phyloP scores from a whole-genome alignment of 495 filamentous ascomycete species.

The Cudoniella acicularis region DNA sequence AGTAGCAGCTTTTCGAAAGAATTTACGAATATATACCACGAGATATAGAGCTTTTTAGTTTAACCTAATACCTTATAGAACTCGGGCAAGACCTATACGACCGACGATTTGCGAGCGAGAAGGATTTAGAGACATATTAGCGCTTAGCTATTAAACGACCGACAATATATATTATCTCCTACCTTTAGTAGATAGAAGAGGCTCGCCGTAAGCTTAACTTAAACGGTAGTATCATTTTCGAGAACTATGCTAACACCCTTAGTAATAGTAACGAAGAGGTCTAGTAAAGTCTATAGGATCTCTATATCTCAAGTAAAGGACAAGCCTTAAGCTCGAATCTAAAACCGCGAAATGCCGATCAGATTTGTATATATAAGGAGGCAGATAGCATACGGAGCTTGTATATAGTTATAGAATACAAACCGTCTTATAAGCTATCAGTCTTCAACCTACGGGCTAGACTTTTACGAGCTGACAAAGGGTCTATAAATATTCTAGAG shows the following conservation, averaged over 20 bases:
- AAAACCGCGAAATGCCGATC: slow-evolving; percentile 13
- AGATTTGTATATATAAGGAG: no score
- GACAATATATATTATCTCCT: slow-evolving; percentile 29
- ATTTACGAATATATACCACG: no score
- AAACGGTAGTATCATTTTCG: no score
- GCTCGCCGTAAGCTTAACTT: slow-evolving; percentile 28
- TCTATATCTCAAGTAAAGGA: slow-evolving; percentile 14
- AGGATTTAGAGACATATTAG: slow-evolving; percentile 33
- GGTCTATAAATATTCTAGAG: no score
- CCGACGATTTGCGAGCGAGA: slow-evolving; percentile 29
- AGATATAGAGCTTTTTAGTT: no score
- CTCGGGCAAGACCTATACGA: slow-evolving; percentile 22
- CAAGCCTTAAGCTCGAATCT: slow-evolving; percentile 17
- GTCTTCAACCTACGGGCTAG: no score
- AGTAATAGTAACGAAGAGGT: slow-evolving; percentile 20
- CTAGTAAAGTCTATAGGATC: slow-evolving; percentile 16
- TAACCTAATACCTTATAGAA: slow-evolving; percentile 23
- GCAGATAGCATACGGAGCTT: no score
- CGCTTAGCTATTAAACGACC: slow-evolving; percentile 29
- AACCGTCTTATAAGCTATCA: no score
- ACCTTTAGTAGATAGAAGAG: slow-evolving; percentile 28
- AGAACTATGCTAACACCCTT: slow-evolving; percentile 31
- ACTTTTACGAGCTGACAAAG: no score
- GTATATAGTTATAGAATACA: no score
- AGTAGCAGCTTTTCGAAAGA: no score